Conservation (phyloP, 2,329 filamentous ascomycete species). For the Colletotrichum chrysophilum region DNA sequence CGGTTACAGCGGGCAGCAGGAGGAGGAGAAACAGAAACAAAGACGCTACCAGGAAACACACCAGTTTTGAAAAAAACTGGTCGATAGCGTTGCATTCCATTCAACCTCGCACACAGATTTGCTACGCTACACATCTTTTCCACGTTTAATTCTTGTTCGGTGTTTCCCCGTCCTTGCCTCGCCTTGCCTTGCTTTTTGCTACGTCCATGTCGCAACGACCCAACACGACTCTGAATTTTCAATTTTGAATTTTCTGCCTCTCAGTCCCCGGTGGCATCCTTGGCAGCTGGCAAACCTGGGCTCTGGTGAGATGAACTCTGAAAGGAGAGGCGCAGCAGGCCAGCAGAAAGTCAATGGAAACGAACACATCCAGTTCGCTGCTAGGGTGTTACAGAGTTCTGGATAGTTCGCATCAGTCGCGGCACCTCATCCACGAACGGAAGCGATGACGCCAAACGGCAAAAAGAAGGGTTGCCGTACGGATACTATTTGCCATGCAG, state of each 20-base stretch:
- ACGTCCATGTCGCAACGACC: neutral
- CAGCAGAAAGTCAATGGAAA: conserved; percentile 11
- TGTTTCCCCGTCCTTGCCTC: neutral
- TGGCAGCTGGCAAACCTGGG: neutral
- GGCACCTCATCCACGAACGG: neutral
- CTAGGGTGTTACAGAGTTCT: conserved; percentile 16
- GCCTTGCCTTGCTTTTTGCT: neutral
- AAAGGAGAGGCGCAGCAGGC: conserved; percentile 1
- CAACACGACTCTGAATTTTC: neutral
- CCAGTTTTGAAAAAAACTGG: neutral
- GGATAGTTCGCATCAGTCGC: conserved; percentile 12
- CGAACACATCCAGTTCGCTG: conserved; percentile 17
- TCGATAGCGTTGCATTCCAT: conserved; percentile 4
- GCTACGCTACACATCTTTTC: neutral
- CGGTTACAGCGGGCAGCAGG: neutral
- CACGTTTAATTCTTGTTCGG: neutral
- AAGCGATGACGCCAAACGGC: neutral
- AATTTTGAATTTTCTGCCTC: neutral
- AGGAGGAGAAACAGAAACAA: conserved; percentile 18
- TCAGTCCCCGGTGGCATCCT: neutral
- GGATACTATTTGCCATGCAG: neutral
- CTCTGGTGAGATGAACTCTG: conserved; percentile 18
- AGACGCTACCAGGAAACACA: neutral
- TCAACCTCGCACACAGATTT: conserved; percentile 2
- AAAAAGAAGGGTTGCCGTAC: neutral